These are phyloP conservation scores for Boletus eberwhitei DNA, from an alignment of 768 basidiomycete genomes.

Conservation along the genomic window DNA sequence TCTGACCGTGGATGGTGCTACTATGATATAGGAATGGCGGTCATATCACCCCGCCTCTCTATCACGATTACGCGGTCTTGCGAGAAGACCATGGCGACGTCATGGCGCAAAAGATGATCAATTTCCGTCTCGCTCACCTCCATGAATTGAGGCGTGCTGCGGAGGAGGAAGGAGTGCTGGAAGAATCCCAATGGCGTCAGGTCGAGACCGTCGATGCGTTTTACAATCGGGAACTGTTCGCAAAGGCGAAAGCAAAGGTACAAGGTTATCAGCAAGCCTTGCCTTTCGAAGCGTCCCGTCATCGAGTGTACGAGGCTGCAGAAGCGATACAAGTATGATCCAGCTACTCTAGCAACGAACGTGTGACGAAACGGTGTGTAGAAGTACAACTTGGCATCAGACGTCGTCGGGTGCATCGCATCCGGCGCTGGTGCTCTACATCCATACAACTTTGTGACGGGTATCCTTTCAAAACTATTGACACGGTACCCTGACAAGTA, in stretches of 20 bases:
- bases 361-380: conserved; percentile 19
- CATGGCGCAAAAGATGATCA: conserved; percentile 50
- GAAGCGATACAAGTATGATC: conserved; percentile 32
- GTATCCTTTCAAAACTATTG: conserved; percentile 53
- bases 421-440: conserved; percentile 61
- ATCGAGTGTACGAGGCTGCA: conserved; percentile 31
- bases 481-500: conserved; percentile 44
- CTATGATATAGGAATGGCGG: conserved; percentile 56
- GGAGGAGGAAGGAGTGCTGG: conserved; percentile 49
- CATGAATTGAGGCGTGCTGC: conserved; percentile 46
- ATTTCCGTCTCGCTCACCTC: conserved; percentile 61
- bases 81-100: conserved; percentile 44
- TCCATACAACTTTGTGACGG: conserved; percentile 68
- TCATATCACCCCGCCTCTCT: conserved; percentile 58
- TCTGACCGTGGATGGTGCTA: neutral
- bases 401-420: conserved; percentile 48
- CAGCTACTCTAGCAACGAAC: neutral
- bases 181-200: conserved; percentile 52
- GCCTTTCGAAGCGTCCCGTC: conserved; percentile 42
- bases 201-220: conserved; percentile 61
- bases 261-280: conserved; percentile 45
- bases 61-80: conserved; percentile 53
- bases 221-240: conserved; percentile 40
- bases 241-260: conserved; percentile 41
- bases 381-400: conserved; percentile 46